Base-by-base conservation (phyloP, 345 rosid species). In the Rhizophora mangle region DNA sequence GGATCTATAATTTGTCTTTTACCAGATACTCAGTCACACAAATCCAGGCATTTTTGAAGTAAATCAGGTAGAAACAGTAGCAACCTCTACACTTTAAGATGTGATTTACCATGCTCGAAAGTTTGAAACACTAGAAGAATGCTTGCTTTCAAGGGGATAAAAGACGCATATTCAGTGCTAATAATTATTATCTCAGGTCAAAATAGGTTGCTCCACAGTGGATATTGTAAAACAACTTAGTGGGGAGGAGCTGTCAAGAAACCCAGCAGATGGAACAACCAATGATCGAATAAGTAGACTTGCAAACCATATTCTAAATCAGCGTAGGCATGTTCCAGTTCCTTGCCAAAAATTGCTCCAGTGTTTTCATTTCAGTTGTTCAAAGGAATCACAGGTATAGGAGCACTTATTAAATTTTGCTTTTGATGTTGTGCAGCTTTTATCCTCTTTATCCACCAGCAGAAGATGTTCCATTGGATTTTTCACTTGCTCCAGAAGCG, bases 371-470 rank as follows among this genome's bases (percentile, higher is more conserved):
- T 63, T 34, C 27, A 60, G 60, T 52, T 52, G 24, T 64, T 62
- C 36, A 24, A 43, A 43, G 18, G 19, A 43, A 43, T 43, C 49
- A 43, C 5, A 13, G 18, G 3, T 13, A 43, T 43, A 43, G 49
- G 49, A 43, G 49, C 49, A 43, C 3, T 13, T 43, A 43, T 13
- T 43, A 43, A 43, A 43, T 43, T 43, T 43, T 43, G 6, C 49
- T 43, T 43, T 43, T 43, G 18, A 43, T 4, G 15, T 43, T 43
- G 18, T 43, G 73, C 90, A 94, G 98, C 83, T 91, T 89, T 72
- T 89, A 91, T 74, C 97, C 98, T 63, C 79, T 89, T 63, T 85
- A 88, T 72, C 97, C 98, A 62, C 88, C 98, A 19, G 87, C 93
- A 13, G 97, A 89, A 77, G 85, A 82, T 51, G 75, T 91, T 63